Evolutionary conservation across 768 basidiomycete species (phyloP), one percentile per base, ranked within the genome.

Genomic region (Hemileccinum impolitum): DNA sequence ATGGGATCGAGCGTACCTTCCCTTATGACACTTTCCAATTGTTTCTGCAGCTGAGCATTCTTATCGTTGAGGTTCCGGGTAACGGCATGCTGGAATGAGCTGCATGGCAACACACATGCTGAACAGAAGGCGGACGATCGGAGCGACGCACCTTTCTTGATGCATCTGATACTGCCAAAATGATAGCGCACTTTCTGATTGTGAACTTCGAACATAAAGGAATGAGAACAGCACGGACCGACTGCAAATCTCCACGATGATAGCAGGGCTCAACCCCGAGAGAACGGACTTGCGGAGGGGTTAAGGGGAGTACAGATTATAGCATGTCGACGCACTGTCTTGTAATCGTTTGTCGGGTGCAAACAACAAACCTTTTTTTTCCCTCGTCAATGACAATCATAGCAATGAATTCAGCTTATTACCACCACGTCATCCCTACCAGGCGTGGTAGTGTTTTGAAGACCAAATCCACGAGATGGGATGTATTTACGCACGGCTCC

Each of bases 91-190:
- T 93, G 90, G 61, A 90, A 92, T 14, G 89, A 82, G 46, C 62
- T 56, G 39, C 26, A 47, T 21, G 21, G 39, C 47, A 39, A 50
- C 19, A 52, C 40, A 31, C n/a, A 40, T 47, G 39, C 12, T 41
- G 42, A 14, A 30, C 18, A 38, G 12, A 45, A 0, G 4, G 32
- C 14, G 9, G 26, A 46, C 40, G 14, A 36, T 32, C 23, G 25
- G 25, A 49, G 6, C 18, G 19, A 57, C 69, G 49, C 48, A 87
- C 90, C 79, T 83, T 71, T 93, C 90, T 67, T 93, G 90, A 54
- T 89, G 87, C 43, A 84, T 79, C 60, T 93, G 90, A 64, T 93
- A 93, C 64, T 90, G 87, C 90, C 90, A 93, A 65, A 93, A 93
- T 4, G 90, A 87, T 49, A 92, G 78, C 4, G 90, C 88, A 18